Evolutionary conservation across 2,329 filamentous ascomycete species (phyloP).

Genomic region (Paraconiothyrium brasiliense): DNA sequence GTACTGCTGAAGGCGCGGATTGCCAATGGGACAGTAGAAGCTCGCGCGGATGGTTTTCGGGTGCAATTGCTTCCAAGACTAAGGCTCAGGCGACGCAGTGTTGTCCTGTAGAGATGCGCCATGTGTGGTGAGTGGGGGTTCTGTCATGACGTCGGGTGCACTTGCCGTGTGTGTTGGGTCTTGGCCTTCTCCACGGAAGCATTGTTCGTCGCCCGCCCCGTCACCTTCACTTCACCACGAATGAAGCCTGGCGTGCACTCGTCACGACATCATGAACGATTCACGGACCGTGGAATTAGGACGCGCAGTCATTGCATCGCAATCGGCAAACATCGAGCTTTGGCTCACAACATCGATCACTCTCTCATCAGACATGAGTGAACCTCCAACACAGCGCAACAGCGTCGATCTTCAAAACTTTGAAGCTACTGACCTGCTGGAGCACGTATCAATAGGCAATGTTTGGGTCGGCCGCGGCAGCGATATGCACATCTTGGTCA

Average conservation of each 20-base stretch:
- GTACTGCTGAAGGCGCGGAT: conserved; percentile 30
- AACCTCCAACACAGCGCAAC: conserved; percentile 32
- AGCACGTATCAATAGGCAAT: conserved; percentile 32
- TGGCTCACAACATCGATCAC: conserved; percentile 49
- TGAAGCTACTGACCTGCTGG: conserved; percentile 25
- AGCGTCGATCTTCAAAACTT: conserved; percentile 35
- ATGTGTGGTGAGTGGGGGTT: conserved; percentile 26
- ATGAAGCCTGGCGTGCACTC: conserved; percentile 12
- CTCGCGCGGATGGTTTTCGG: neutral
- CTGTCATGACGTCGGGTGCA: conserved; percentile 30
- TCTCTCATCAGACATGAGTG: conserved; percentile 39
- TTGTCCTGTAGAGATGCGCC: conserved; percentile 29
- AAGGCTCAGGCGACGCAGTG: conserved; percentile 29
- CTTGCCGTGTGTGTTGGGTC: conserved; percentile 26
- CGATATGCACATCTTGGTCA: conserved; percentile 42
- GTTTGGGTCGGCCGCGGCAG: conserved; percentile 47
- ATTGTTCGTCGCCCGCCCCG: conserved; percentile 12
- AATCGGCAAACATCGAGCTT: conserved; percentile 40
- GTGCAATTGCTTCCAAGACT: conserved; percentile 18
- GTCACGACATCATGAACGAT: conserved; percentile 29
- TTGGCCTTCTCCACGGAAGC: conserved; percentile 27
- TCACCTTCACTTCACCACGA: neutral
- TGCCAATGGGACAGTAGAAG: neutral
- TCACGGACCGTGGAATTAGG: conserved; percentile 43
- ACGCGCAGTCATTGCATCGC: conserved; percentile 42